Conservation (phyloP, 2,329 filamentous ascomycete genomes). For the Curvularia sp. region DNA sequence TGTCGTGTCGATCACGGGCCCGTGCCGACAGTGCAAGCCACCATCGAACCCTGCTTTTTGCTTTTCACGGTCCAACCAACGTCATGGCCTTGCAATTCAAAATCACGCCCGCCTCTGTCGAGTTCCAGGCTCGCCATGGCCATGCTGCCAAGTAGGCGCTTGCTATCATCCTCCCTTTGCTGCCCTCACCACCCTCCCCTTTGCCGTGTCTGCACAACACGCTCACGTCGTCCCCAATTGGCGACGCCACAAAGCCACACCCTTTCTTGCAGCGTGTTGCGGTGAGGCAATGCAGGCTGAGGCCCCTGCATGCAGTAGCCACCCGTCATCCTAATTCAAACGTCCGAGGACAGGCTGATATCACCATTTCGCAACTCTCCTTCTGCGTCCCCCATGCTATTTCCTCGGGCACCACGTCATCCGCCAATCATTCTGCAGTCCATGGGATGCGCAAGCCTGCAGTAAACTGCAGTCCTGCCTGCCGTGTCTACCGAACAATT, state of each 20-base stretch:
- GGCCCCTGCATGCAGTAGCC: neutral
- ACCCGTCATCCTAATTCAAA: neutral
- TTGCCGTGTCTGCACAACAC: neutral
- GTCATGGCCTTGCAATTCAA: slow-evolving; percentile 5
- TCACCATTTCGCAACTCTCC: neutral
- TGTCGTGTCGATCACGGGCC: slow-evolving; percentile 10
- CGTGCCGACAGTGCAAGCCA: slow-evolving; percentile 12
- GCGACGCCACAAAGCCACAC: slow-evolving; percentile 4
- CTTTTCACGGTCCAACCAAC: slow-evolving; percentile 9
- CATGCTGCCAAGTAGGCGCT: slow-evolving; percentile 10
- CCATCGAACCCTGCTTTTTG: slow-evolving; percentile 13
- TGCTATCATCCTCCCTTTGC: slow-evolving; percentile 7
- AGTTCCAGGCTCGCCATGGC: neutral
- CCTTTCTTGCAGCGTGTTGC: neutral
- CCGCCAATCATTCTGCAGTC: neutral
- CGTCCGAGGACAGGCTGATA: neutral
- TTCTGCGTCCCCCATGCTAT: neutral
- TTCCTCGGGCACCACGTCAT: neutral
- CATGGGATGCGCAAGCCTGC: neutral
- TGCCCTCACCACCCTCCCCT: too few species aligned
- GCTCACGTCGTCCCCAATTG: neutral
- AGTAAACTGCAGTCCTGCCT: slow-evolving; percentile 3
- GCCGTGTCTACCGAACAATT: slow-evolving; percentile 9
- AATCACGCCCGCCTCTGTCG: neutral
- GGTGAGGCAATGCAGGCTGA: neutral